phyloP scores from a whole-genome alignment of 371 early-diverging fungal genomes.

The Zychaea mexicana region DNA sequence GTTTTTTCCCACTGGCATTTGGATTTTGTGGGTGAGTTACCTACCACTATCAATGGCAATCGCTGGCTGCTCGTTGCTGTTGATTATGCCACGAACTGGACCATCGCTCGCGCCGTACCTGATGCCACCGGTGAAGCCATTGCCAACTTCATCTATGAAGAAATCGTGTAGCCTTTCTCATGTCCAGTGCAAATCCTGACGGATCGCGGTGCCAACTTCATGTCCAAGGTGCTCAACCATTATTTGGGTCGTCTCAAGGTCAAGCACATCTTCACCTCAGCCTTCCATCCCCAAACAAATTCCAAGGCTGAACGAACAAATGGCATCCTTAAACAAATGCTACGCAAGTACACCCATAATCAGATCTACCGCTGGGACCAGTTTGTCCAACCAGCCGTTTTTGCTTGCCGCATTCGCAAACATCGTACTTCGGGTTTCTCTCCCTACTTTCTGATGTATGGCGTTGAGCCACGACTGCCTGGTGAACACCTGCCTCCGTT shows the following conservation, averaged over 20 bases:
- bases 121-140: slow-evolving; percentile 25
- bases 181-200: slow-evolving; percentile 26
- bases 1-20: slow-evolving; percentile 27
- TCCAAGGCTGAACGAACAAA: slow-evolving; percentile 26
- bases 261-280: slow-evolving; percentile 21
- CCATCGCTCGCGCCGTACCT: slow-evolving; percentile 35
- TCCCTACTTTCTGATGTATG: slow-evolving; percentile 16
- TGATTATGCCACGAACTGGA: slow-evolving; percentile 46
- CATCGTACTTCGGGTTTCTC: slow-evolving; percentile 10
- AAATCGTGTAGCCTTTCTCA: slow-evolving; percentile 35
- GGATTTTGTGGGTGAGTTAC: slow-evolving; percentile 29
- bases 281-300: slow-evolving; percentile 26
- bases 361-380: slow-evolving; percentile 9
- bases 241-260: slow-evolving; percentile 2
- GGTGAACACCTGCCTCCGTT: slow-evolving; percentile 3
- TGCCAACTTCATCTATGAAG: slow-evolving; percentile 22
- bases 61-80: slow-evolving; percentile 33
- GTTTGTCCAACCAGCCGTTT: slow-evolving; percentile 12
- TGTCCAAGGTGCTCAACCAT: slow-evolving; percentile 2
- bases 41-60: slow-evolving; percentile 17
- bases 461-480: not conserved
- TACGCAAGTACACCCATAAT: not conserved
- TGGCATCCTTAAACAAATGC: slow-evolving; percentile 7
- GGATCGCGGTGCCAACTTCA: slow-evolving; percentile 28
- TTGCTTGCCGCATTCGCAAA: slow-evolving; percentile 18